Evolutionary conservation across 2,329 filamentous ascomycete genomes (phyloP).

Genomic region (Cercospora sp.): DNA sequence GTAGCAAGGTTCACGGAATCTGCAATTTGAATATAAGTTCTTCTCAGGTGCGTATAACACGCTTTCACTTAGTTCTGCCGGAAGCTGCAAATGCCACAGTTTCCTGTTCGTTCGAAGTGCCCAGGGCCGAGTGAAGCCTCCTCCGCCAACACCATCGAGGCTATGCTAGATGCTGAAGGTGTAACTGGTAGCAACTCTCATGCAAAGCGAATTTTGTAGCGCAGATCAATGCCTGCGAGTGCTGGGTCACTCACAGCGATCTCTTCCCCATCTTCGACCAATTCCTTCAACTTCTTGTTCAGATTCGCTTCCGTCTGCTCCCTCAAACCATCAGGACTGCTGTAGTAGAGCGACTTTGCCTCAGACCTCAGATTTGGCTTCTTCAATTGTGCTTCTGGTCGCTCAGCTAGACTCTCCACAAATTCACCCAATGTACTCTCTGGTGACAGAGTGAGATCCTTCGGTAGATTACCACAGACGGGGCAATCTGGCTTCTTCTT

Average conservation of each 20-base stretch:
- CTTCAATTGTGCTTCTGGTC: constrained; percentile 90
- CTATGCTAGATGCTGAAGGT: not conserved
- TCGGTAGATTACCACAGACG: constrained; percentile 82
- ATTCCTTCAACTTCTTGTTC: constrained; percentile 70
- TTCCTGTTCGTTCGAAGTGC: not conserved
- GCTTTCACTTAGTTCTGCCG: not conserved
- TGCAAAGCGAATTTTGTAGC: constrained; percentile 52
- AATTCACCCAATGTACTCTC: constrained; percentile 77
- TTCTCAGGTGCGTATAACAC: not conserved
- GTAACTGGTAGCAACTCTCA: not conserved
- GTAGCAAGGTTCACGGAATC: not conserved
- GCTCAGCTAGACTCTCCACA: constrained; percentile 76
- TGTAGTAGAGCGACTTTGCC: constrained; percentile 86
- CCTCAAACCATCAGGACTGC: constrained; percentile 76
- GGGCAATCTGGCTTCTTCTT: constrained; percentile 93
- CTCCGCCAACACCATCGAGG: not conserved
- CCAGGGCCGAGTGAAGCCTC: too few species aligned
- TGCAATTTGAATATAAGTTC: not conserved
- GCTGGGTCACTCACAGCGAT: constrained; percentile 92
- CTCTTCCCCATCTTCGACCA: constrained; percentile 81
- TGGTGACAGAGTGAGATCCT: constrained; percentile 70
- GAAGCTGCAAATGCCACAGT: not conserved
- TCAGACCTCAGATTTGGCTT: constrained; percentile 82
- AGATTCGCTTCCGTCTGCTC: constrained; percentile 83
- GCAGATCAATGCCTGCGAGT: constrained; percentile 68